Evolutionary conservation across 1,284 basidiomycete genomes (phyloP).

Genomic region (Schizophyllum amplum): DNA sequence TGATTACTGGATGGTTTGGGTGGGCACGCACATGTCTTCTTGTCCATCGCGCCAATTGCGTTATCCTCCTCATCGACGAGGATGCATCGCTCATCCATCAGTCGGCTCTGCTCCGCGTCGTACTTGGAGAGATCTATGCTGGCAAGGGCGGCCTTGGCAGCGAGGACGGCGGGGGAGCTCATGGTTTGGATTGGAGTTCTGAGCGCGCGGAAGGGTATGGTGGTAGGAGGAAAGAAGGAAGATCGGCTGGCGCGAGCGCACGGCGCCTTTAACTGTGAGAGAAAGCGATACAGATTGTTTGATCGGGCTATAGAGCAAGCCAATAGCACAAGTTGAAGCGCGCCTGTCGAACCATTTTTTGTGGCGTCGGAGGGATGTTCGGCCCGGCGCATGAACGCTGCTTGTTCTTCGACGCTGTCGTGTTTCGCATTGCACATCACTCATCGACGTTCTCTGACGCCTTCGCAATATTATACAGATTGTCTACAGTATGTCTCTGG

Average conservation of each 20-base stretch:
- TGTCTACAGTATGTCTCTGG: no score
- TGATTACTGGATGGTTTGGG: conserved; percentile 4
- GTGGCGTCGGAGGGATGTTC: no score
- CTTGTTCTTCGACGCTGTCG: no score
- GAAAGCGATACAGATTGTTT: conserved; percentile 7
- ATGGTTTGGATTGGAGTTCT: conserved; percentile 23
- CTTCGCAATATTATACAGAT: no score
- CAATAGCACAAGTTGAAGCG: no score
- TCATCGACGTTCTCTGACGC: no score
- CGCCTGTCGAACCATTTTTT: no score
- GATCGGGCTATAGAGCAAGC: no score
- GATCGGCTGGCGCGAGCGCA: background rate
- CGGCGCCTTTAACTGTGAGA: conserved; percentile 4
- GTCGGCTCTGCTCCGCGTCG: conserved; percentile 73
- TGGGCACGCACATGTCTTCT: conserved; percentile 83
- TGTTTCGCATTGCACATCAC: no score
- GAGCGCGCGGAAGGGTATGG: conserved; percentile 13
- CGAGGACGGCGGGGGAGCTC: conserved; percentile 49
- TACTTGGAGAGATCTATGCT: conserved; percentile 69
- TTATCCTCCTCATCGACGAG: conserved; percentile 87
- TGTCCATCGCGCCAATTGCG: conserved; percentile 87
- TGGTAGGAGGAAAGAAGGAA: conserved; percentile 7
- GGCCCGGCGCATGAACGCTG: no score
- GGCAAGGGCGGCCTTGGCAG: conserved; percentile 55
- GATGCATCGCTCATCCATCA: conserved; percentile 99